Percentiles rank a stretch among this genome's conserved stretches.
phyloP scores from a whole-genome alignment of 106 monocot genomes.

The Chionographis japonica region DNA sequence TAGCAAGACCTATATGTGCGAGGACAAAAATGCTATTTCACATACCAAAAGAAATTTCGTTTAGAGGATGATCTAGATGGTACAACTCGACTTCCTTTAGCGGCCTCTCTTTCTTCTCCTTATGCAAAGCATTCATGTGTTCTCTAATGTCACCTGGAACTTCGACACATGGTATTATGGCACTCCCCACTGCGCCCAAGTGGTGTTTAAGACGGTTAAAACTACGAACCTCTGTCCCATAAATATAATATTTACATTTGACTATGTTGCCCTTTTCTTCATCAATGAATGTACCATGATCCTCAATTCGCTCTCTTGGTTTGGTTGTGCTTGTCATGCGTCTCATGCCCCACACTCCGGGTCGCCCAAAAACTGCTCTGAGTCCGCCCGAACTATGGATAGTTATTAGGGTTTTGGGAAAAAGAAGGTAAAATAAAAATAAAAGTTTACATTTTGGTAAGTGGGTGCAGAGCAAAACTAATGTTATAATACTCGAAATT shows the following conservation, averaged over 20 bases:
- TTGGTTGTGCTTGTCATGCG: too few relatives aligned
- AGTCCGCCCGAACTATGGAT: too few relatives aligned
- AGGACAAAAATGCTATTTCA: too few relatives aligned
- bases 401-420: too few relatives aligned
- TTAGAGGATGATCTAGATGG: conserved; percentile 26
- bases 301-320: conserved; percentile 9
- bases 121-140: conserved; percentile 7
- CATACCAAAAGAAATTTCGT: background rate
- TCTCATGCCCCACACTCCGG: too few relatives aligned
- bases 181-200: conserved; percentile 19
- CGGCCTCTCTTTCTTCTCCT: conserved; percentile 17
- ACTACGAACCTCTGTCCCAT: conserved; percentile 19
- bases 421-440: too few relatives aligned
- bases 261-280: conserved; percentile 16
- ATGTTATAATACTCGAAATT: too few relatives aligned
- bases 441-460: too few relatives aligned
- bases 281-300: conserved; percentile 19
- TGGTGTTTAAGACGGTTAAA: conserved; percentile 32
- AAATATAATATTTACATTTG: conserved; percentile 20
- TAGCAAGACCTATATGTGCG: too few relatives aligned
- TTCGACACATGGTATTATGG: conserved; percentile 9
- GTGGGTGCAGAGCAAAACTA: too few relatives aligned
- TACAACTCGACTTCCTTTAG: conserved; percentile 24
- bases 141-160: conserved; percentile 15
- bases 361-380: too few relatives aligned